phyloP scores from a whole-genome alignment of 768 basidiomycete species.

The Kwoniella botswanensis region DNA sequence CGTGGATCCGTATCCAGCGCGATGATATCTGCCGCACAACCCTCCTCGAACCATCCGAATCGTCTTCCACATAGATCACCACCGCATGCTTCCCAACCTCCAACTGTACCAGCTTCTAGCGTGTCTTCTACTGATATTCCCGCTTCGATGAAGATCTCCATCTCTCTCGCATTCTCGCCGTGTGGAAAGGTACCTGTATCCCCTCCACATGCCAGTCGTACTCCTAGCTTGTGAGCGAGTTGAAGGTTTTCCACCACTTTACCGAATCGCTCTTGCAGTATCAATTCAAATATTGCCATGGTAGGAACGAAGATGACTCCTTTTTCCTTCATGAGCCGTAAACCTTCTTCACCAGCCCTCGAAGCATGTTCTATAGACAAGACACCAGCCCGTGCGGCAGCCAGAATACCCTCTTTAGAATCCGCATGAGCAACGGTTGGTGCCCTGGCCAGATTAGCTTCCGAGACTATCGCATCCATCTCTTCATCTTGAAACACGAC shows the following conservation, averaged over 20 bases:
- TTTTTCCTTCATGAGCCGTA: slow-evolving; percentile 31
- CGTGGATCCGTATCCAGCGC: slow-evolving; percentile 29
- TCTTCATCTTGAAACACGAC: slow-evolving; percentile 30
- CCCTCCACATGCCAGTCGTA: slow-evolving; percentile 33
- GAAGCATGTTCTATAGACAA: slow-evolving; percentile 32
- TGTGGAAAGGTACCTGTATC: slow-evolving; percentile 34
- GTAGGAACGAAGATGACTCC: slow-evolving; percentile 35
- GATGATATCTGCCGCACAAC: slow-evolving; percentile 35
- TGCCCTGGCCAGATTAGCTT: slow-evolving; percentile 26
- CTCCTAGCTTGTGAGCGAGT: slow-evolving; percentile 28
- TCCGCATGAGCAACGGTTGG: slow-evolving; percentile 30
- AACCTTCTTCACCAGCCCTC: background rate
- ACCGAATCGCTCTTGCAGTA: slow-evolving; percentile 3
- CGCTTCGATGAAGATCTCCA: slow-evolving; percentile 30
- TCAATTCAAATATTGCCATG: slow-evolving; percentile 25
- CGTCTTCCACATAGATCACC: slow-evolving; percentile 29
- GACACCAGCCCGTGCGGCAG: slow-evolving; percentile 34
- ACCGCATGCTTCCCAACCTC: slow-evolving; percentile 39
- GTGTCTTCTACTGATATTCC: slow-evolving; percentile 32
- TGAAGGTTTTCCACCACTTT: slow-evolving; percentile 12
- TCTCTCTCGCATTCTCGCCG: slow-evolving; percentile 31
- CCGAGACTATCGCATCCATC: slow-evolving; percentile 37
- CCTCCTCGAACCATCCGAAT: slow-evolving; percentile 35
- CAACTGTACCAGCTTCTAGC: slow-evolving; percentile 21
- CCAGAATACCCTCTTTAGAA: slow-evolving; percentile 26